Evolutionary conservation across 2,329 filamentous ascomycete genomes (phyloP).

Genomic region (Talaromyces sp.): DNA sequence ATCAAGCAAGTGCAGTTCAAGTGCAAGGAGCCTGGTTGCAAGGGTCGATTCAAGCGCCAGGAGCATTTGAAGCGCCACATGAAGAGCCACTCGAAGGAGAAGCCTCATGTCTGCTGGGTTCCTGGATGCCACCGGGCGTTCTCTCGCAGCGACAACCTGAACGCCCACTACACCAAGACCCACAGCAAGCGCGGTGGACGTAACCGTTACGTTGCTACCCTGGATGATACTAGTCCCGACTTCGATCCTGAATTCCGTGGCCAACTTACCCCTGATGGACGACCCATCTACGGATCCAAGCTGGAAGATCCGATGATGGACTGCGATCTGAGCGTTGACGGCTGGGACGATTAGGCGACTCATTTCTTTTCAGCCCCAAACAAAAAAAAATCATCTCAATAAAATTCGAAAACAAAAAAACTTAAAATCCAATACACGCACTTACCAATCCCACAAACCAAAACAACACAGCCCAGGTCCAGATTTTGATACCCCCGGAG

Average conservation of each 20-base stretch:
- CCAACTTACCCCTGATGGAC: conserved; percentile 46
- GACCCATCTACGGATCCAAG: conserved; percentile 42
- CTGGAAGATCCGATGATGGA: conserved; percentile 38
- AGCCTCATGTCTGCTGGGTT: conserved; percentile 49
- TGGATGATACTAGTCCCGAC: conserved; percentile 46
- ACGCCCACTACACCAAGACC: conserved; percentile 50
- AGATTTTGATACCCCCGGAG: conserved; percentile 27
- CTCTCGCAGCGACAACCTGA: conserved; percentile 50
- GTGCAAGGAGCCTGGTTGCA: conserved; percentile 48
- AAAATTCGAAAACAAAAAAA: conserved; percentile 7
- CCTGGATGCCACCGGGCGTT: conserved; percentile 47
- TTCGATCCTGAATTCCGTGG: conserved; percentile 50
- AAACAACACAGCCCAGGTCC: neutral
- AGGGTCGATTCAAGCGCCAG: conserved; percentile 51
- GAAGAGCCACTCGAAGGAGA: conserved; percentile 51
- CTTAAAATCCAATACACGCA: conserved; percentile 4
- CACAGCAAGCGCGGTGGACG: conserved; percentile 51
- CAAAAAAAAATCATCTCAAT: conserved; percentile 10
- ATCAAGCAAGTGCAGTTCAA: conserved; percentile 47
- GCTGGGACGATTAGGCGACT: conserved; percentile 34
- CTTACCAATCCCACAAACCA: neutral
- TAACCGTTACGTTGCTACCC: conserved; percentile 50
- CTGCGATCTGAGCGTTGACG: conserved; percentile 37
- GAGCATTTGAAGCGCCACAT: conserved; percentile 55
- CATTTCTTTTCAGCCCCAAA: conserved; percentile 7